A percentile compares a stretch with the other conserved stretches of the same genome.
Evolutionary conservation across 305 asterid species (phyloP).

Genomic region (Solanum hybrid): DNA sequence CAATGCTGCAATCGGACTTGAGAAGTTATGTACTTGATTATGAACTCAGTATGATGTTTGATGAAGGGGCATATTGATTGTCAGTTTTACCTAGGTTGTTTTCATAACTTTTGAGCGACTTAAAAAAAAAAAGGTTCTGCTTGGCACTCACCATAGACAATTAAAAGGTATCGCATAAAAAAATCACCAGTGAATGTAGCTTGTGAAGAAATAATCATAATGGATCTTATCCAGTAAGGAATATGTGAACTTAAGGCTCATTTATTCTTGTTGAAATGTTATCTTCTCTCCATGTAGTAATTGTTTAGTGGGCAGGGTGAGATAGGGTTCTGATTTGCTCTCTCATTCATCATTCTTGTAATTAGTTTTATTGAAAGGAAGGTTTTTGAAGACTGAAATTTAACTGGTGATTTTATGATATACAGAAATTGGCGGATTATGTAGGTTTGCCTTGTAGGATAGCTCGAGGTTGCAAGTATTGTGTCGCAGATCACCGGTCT

Average conservation of each 20-base stretch:
- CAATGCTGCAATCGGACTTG: background rate
- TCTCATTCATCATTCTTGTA: background rate
- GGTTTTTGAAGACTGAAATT: background rate
- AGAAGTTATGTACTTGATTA: background rate
- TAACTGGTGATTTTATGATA: slow-evolving; percentile 9
- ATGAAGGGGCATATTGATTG: background rate
- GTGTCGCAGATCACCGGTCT: slow-evolving; percentile 81
- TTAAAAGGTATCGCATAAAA: background rate
- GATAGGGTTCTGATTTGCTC: background rate
- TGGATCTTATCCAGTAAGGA: background rate
- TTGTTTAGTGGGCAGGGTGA: background rate
- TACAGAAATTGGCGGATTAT: slow-evolving; percentile 89
- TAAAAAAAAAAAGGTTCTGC: background rate
- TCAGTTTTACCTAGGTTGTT: background rate
- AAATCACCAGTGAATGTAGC: background rate
- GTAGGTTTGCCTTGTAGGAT: slow-evolving; percentile 97
- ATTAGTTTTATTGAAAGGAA: background rate
- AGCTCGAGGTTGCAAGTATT: slow-evolving; percentile 89
- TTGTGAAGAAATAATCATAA: background rate
- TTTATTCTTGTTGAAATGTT: background rate
- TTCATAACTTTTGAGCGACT: background rate
- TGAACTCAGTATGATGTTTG: background rate
- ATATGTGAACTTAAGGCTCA: background rate
- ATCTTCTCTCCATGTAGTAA: background rate
- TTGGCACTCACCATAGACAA: background rate